Conservation (phyloP, 345 rosid species). For the Fremontodendron californicum region DNA sequence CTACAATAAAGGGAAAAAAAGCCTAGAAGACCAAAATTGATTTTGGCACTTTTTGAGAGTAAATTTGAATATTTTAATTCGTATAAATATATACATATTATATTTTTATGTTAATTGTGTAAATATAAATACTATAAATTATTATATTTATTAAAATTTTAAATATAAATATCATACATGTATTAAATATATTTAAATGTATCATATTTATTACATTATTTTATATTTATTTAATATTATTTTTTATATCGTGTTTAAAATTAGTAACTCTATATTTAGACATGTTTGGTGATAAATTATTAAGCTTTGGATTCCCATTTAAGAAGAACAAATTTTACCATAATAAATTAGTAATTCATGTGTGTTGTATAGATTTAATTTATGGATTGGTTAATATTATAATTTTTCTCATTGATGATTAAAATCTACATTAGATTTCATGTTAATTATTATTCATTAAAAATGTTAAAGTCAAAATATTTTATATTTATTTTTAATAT, state of each 20-base stretch:
- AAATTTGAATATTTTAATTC: too few relatives aligned
- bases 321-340: neutral
- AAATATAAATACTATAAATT: too few relatives aligned
- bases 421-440: neutral
- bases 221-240: too few relatives aligned
- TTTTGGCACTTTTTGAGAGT: neutral
- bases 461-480: neutral
- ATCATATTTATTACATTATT: too few relatives aligned
- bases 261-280: too few relatives aligned
- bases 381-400: neutral
- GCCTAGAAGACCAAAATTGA: neutral
- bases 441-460: neutral
- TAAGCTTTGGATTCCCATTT: neutral
- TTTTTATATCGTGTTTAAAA: too few relatives aligned
- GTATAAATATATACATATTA: too few relatives aligned
- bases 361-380: neutral
- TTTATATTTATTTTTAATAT: neutral
- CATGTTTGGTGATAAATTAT: neutral
- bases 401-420: neutral
- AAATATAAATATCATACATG: too few relatives aligned
- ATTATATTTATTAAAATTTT: too few relatives aligned
- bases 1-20: neutral
- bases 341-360: neutral
- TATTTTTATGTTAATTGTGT: too few relatives aligned
- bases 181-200: too few relatives aligned